phyloP scores from a whole-genome alignment of 2,329 filamentous ascomycete genomes.

The Shiraia bambusicola region DNA sequence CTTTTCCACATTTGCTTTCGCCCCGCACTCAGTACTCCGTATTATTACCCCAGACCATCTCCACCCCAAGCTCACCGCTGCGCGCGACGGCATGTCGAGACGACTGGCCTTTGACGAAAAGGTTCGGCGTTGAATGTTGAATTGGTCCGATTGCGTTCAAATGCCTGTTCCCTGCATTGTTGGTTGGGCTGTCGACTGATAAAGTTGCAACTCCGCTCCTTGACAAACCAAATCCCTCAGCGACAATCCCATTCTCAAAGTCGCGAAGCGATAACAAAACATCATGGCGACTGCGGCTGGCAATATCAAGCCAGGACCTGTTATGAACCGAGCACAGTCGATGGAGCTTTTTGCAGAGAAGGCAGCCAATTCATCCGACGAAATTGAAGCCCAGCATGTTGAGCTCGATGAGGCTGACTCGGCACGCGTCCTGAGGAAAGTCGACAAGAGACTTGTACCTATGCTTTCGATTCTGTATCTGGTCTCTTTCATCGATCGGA shows the following conservation, averaged over 20 bases:
- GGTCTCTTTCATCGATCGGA: conserved; percentile 34
- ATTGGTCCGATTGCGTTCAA: conserved; percentile 18
- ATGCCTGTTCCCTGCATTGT: conserved; percentile 2
- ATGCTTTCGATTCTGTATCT: conserved; percentile 35
- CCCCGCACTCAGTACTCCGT: too few relatives aligned
- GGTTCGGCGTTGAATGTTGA: conserved; percentile 14
- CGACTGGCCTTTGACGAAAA: conserved; percentile 6
- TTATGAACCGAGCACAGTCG: conserved; percentile 13
- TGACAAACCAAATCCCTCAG: neutral
- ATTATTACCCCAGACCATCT: conserved; percentile 18
- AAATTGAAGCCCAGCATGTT: conserved; percentile 28
- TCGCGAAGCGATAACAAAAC: neutral
- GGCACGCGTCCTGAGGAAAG: conserved; percentile 35
- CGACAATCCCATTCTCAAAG: neutral
- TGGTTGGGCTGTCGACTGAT: neutral
- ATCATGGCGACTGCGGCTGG: conserved; percentile 15
- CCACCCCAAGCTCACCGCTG: conserved; percentile 5
- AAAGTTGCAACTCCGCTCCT: neutral
- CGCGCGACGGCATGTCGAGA: conserved; percentile 7
- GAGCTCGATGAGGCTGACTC: conserved; percentile 32
- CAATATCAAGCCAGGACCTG: conserved; percentile 15
- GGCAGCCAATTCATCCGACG: conserved; percentile 22
- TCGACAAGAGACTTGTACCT: conserved; percentile 33
- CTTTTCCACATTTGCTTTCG: conserved; percentile 10
- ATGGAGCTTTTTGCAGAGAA: conserved; percentile 32